These are phyloP conservation scores for Vanrija sp. DNA, from an alignment of 1,284 basidiomycete genomes.

Conservation along the genomic window DNA sequence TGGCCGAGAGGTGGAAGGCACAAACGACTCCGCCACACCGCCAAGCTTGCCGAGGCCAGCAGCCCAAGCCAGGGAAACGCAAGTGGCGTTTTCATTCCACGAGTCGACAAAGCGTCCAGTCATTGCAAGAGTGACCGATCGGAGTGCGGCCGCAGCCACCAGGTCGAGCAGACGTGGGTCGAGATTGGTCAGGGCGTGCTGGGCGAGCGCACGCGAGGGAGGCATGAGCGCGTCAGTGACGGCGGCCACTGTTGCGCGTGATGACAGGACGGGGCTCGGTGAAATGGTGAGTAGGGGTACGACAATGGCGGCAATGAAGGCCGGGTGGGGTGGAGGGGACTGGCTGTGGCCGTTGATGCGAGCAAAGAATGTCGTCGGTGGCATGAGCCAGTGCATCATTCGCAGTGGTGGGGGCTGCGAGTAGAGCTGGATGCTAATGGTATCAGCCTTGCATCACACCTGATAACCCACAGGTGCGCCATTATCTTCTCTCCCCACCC, in stretches of 20 bases:
- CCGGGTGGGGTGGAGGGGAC: constrained; percentile 30
- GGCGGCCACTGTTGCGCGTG: not conserved
- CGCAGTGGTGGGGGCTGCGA: constrained; percentile 11
- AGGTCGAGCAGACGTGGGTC: constrained; percentile 38
- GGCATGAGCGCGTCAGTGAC: constrained; percentile 6
- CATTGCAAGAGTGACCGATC: constrained; percentile 20
- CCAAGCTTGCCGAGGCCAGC: constrained; percentile 36
- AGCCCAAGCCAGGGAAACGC: constrained; percentile 24
- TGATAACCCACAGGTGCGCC: constrained; percentile 33
- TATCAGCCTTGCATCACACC: not conserved
- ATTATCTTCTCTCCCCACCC: constrained; percentile 38
- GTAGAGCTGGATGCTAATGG: constrained; percentile 28
- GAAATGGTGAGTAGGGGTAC: constrained; percentile 22
- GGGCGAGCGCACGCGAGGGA: constrained; percentile 20
- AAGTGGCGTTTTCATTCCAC: constrained; percentile 29
- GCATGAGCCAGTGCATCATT: constrained; percentile 20
- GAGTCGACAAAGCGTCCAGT: constrained; percentile 38
- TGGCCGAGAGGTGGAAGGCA: constrained; percentile 1
- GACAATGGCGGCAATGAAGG: constrained; percentile 32
- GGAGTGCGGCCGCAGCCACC: constrained; percentile 27
- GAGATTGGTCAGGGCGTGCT: constrained; percentile 23
- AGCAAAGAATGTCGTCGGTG: constrained; percentile 21
- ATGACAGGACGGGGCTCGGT: constrained; percentile 6
- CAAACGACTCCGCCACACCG: constrained; percentile 24
- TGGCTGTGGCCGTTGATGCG: constrained; percentile 20